phyloP scores from a whole-genome alignment of 1,139 yeast genomes.

The Scheffersomyces illinoinensis region DNA sequence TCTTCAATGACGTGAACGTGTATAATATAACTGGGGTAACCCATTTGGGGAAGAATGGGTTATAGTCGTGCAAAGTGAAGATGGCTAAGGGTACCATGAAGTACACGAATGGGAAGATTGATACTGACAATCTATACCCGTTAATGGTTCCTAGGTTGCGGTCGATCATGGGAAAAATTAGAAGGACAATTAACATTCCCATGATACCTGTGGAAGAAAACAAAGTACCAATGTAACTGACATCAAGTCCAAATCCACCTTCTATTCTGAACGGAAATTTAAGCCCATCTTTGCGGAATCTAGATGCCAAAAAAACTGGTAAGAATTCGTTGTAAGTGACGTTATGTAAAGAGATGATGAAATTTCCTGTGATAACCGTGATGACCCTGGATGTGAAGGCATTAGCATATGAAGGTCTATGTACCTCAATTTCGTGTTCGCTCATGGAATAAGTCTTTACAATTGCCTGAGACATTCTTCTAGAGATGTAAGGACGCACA shows the following conservation, averaged over 20 bases:
- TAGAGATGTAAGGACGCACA: conserved; percentile 25
- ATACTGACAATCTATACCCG: conserved; percentile 42
- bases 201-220: conserved; percentile 57
- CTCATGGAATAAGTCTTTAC: conserved; percentile 38
- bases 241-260: conserved; percentile 49
- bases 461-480: conserved; percentile 40
- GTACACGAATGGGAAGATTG: conserved; percentile 50
- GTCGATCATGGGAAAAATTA: conserved; percentile 58
- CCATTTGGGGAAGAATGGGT: conserved; percentile 23
- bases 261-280: conserved; percentile 48
- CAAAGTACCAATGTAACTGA: conserved; percentile 47
- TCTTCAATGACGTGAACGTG: conserved; percentile 23
- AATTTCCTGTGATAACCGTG: conserved; percentile 41
- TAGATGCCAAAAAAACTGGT: conserved; percentile 60
- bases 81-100: conserved; percentile 51
- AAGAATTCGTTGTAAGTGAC: conserved; percentile 59
- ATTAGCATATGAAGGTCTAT: conserved; percentile 14
- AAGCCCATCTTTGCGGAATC: conserved; percentile 32
- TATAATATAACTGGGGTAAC: conserved; percentile 25
- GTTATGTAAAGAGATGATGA: conserved; percentile 49
- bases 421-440: conserved; percentile 2
- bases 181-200: conserved; percentile 52
- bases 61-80: conserved; percentile 38
- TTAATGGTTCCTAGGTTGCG: conserved; percentile 46
- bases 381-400: conserved; percentile 39